A percentile compares a stretch with the other conserved stretches of the same genome.
These are phyloP conservation scores for Calonectria hongkongensis DNA, from an alignment of 2,329 filamentous ascomycete species.

Conservation along the genomic window DNA sequence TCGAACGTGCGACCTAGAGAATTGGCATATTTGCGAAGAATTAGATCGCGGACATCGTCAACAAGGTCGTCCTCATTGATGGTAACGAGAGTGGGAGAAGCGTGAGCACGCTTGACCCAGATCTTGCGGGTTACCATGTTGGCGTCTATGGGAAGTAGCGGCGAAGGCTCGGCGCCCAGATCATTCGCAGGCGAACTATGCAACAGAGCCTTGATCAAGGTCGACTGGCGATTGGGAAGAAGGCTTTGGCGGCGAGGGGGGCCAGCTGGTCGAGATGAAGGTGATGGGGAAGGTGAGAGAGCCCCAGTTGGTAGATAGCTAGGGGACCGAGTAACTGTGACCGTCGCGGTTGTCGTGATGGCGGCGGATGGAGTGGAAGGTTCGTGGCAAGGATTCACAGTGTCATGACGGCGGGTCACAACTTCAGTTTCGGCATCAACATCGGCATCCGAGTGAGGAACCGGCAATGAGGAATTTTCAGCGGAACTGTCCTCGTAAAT, in stretches of 20 bases:
- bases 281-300: conserved; percentile 42
- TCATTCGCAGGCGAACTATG: conserved; percentile 50
- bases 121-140: conserved; percentile 85
- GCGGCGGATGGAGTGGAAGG: conserved; percentile 46
- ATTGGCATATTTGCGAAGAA: conserved; percentile 94
- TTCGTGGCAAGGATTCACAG: conserved; percentile 53
- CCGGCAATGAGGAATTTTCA: conserved; percentile 41
- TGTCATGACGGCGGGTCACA: conserved; percentile 53
- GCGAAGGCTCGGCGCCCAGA: conserved; percentile 45
- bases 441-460: conserved; percentile 43
- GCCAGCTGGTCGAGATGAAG: conserved; percentile 46
- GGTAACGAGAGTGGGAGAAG: conserved; percentile 90
- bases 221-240: conserved; percentile 62
- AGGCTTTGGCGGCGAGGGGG: conserved; percentile 58
- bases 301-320: conserved; percentile 47
- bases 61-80: conserved; percentile 93
- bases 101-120: conserved; percentile 93
- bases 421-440: conserved; percentile 46
- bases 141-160: conserved; percentile 61
- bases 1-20: conserved; percentile 92
- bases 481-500: conserved; percentile 51
- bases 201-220: conserved; percentile 58
- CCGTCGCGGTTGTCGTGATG: conserved; percentile 62
- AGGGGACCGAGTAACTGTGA: conserved; percentile 57
- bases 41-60: conserved; percentile 94